Evolutionary conservation across 2,329 filamentous ascomycete genomes (phyloP).

Genomic region (Colletotrichum chrysophilum): DNA sequence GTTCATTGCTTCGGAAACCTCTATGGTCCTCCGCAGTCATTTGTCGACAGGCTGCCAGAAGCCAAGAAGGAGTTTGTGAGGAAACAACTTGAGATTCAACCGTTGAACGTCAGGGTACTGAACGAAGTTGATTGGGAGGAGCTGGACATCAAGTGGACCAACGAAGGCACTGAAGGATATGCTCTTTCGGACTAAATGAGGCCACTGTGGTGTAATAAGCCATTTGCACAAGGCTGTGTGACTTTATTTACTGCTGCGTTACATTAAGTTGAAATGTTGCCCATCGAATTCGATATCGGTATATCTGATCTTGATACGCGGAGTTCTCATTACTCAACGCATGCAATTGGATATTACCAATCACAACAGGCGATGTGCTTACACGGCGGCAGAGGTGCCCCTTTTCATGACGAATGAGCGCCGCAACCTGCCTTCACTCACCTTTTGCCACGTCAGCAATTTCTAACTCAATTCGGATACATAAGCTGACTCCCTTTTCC

Average conservation of each 20-base stretch:
- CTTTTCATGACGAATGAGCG: neutral
- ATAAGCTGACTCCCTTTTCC: neutral
- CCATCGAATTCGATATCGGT: rapidly evolving
- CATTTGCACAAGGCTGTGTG: neutral
- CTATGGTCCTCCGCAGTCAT: slow-evolving; percentile 32
- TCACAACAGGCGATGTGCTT: neutral
- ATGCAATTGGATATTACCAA: neutral
- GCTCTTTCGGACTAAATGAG: neutral
- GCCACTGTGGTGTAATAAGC: rapidly evolving
- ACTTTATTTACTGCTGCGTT: rapidly evolving
- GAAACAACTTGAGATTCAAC: slow-evolving; percentile 17
- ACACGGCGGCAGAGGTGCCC: rapidly evolving
- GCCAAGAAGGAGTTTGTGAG: slow-evolving; percentile 26
- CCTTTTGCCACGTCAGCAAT: rapidly evolving
- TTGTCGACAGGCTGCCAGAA: slow-evolving; percentile 29
- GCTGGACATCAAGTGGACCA: neutral
- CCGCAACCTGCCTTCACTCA: neutral
- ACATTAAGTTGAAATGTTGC: neutral
- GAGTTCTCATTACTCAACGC: rapidly evolving
- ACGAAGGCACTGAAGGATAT: slow-evolving; percentile 9
- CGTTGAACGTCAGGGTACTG: slow-evolving; percentile 12
- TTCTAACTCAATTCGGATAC: neutral
- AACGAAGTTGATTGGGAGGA: neutral
- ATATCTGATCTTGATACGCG: rapidly evolving
- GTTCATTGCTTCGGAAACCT: slow-evolving; percentile 31